Base-by-base conservation (phyloP, 371 early-diverging fungal genomes). In the Sporodiniella umbellata region DNA sequence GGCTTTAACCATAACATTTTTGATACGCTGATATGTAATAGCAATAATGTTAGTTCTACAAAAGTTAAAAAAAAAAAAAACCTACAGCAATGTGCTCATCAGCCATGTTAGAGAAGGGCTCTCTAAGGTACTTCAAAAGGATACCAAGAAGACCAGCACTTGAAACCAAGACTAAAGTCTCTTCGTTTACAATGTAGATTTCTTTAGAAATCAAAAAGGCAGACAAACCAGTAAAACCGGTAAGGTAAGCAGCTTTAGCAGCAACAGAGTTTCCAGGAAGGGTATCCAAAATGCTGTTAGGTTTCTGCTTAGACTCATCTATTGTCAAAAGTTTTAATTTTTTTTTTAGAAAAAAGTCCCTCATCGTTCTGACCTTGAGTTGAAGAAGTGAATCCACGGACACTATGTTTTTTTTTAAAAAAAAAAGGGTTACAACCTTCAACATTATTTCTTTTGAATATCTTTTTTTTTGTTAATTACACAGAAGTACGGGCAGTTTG, bases 131-230 rank as follows among this genome's bases (percentile, higher is more conserved):
- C 68, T 82, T 83, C 72, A 87, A 81, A 54, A 92, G 77, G 17
- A 88, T 66, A 51, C 81, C 77, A 53, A 89, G 81, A 47, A 96
- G 84, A 67, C 89, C 90, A 39, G 75, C 80, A 56, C 83, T 76
- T 21, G 87, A 79, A 35, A 86, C 66, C 56, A 93, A 72, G 45
- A 95, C 89, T 53, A 95, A 75, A 40, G 94, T 83, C 74, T 97
- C 96, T 64, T 90, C 93, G 74, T 96, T 96, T 62, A 95, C 67
- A 48, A 96, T 84, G 74, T 95, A 97, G 70, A 97, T 88, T 75
- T 96, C 98, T 85, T 97, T 95, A 60, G 95, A 88, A 64, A 97
- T 84, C 54, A 90, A 73, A 68, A 84, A 90, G 39, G 96, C 88
- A 39, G 95, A 86, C 50, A 90, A 72, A 61, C 93, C 92, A 42